phyloP scores from a whole-genome alignment of 208 protist species.

The Acanthamoeba royreba region DNA sequence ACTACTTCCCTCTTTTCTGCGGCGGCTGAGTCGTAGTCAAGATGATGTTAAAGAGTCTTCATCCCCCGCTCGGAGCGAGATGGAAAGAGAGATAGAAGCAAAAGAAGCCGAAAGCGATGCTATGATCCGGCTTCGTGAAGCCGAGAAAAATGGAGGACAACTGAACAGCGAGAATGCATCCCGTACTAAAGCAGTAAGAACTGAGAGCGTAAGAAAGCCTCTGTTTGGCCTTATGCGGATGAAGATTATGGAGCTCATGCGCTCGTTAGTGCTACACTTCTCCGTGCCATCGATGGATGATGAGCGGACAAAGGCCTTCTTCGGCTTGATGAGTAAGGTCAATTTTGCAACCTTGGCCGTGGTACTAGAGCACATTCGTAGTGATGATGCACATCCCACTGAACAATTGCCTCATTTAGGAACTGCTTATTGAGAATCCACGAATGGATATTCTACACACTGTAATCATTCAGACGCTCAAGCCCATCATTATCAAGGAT shows the following conservation, averaged over 20 bases:
- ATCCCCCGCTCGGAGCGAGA: no score
- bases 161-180: no score
- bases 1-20: no score
- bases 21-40: no score
- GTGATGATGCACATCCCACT: neutral
- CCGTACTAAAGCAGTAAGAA: neutral
- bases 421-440: neutral
- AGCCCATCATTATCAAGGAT: neutral
- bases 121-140: no score
- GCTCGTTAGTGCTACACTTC: neutral
- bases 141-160: no score
- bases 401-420: neutral
- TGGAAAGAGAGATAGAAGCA: no score
- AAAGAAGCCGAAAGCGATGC: no score
- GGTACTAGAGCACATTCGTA: neutral
- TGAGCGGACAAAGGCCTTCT: neutral
- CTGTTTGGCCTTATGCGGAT: neutral
- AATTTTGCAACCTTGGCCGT: neutral
- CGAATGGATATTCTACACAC: conserved; percentile 11
- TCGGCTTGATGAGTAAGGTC: neutral
- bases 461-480: conserved; percentile 1
- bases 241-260: neutral
- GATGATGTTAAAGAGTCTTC: no score
- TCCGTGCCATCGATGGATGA: neutral
- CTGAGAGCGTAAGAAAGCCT: neutral